phyloP scores from a whole-genome alignment of 768 basidiomycete species.

The Lactarius vividus region DNA sequence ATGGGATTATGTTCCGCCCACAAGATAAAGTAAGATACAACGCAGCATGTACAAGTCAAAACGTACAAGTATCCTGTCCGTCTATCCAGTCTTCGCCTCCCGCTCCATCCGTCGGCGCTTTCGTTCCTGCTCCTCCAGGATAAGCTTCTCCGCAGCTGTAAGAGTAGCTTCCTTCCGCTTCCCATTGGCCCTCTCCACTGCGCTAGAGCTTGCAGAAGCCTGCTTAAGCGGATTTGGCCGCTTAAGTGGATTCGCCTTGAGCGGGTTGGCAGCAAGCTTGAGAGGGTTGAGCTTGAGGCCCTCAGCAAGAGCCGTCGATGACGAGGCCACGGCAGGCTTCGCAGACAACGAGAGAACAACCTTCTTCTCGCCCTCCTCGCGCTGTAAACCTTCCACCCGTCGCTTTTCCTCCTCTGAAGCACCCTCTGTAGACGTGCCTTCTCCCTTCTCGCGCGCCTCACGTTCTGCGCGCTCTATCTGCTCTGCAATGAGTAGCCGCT shows the following conservation, averaged over 20 bases:
- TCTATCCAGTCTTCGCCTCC: constrained; percentile 31
- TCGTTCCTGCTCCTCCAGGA: constrained; percentile 87
- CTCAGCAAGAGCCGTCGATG: constrained; percentile 36
- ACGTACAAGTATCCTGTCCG: constrained; percentile 16
- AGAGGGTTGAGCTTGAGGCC: constrained; percentile 63
- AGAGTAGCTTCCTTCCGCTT: constrained; percentile 60
- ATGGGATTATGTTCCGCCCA: constrained; percentile 1
- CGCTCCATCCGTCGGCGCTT: constrained; percentile 77
- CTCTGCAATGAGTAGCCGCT: constrained; percentile 83
- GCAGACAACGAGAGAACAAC: constrained; percentile 70
- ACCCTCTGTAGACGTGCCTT: constrained; percentile 33
- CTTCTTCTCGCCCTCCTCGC: constrained; percentile 68
- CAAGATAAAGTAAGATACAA: constrained; percentile 12
- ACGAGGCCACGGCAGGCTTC: constrained; percentile 42
- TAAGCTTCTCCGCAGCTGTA: constrained; percentile 82
- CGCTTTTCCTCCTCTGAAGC: constrained; percentile 37
- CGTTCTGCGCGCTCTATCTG: constrained; percentile 87
- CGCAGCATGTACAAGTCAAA: not conserved
- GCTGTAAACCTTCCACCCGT: constrained; percentile 61
- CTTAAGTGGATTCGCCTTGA: constrained; percentile 69
- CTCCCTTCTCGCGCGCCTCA: constrained; percentile 41
- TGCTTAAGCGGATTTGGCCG: constrained; percentile 73
- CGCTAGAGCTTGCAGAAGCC: constrained; percentile 37
- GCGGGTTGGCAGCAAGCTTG: constrained; percentile 52
- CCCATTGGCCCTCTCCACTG: constrained; percentile 47